Conservation (phyloP, 495 filamentous ascomycete genomes). For the Astrothelium subdiscretum region DNA sequence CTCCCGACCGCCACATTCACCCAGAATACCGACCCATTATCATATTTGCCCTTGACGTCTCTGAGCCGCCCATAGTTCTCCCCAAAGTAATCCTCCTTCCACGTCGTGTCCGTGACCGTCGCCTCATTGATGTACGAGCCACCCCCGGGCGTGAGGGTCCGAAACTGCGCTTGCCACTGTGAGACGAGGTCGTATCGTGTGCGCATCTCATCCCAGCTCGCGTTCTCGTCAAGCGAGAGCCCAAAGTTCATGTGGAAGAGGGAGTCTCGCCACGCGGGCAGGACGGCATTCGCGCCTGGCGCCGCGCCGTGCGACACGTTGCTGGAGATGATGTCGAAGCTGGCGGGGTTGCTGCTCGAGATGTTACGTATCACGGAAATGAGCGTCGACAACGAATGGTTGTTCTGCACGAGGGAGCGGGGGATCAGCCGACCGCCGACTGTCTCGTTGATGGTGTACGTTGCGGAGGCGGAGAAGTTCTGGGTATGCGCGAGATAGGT, state of each 20-base stretch:
- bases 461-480: neutral
- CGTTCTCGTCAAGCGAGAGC: neutral
- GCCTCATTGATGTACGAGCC: constrained; percentile 41
- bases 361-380: too few relatives aligned
- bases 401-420: neutral
- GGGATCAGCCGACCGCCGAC: neutral
- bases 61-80: constrained; percentile 33
- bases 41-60: constrained; percentile 35
- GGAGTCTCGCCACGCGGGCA: neutral
- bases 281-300: neutral
- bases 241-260: neutral
- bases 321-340: too few relatives aligned
- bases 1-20: neutral
- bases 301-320: too few relatives aligned
- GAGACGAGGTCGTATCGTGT: neutral
- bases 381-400: too few relatives aligned
- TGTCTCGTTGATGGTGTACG: neutral
- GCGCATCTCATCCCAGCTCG: neutral
- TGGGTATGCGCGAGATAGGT: neutral
- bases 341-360: too few relatives aligned
- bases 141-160: neutral
- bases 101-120: constrained; percentile 30
- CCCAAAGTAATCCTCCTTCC: constrained; percentile 39
- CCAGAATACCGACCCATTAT: constrained; percentile 14
- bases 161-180: neutral